These are phyloP conservation scores for Prunus kanzakura DNA, from an alignment of 306 rosid species.

Conservation along the genomic window DNA sequence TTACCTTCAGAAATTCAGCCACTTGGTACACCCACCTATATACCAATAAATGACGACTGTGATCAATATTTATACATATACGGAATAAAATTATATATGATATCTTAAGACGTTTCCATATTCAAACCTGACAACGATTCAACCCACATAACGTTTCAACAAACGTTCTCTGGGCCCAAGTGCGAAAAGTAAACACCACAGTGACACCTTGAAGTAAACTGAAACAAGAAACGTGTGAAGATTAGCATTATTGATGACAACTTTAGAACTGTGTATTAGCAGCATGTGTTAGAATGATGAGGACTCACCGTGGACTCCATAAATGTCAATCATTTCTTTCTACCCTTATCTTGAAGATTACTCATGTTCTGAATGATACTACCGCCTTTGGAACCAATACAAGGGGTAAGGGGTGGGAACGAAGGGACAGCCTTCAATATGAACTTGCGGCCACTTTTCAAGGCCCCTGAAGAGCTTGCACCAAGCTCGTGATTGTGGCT, in stretches of 20 bases:
- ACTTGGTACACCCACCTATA: slow-evolving; percentile 5
- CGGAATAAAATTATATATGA: neutral
- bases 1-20: neutral
- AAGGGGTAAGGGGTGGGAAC: slow-evolving; percentile 63
- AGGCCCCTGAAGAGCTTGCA: slow-evolving; percentile 46
- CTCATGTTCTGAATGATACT: slow-evolving; percentile 19
- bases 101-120: neutral
- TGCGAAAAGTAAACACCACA: neutral
- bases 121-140: slow-evolving; percentile 16
- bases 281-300: neutral
- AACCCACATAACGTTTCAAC: neutral
- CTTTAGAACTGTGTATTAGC: neutral
- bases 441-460: slow-evolving; percentile 53
- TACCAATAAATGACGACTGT: neutral
- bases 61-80: neutral
- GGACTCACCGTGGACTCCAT: slow-evolving; percentile 14
- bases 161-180: neutral
- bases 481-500: slow-evolving; percentile 30
- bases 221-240: neutral
- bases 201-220: neutral
- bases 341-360: slow-evolving; percentile 13
- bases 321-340: slow-evolving; percentile 21
- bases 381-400: slow-evolving; percentile 30
- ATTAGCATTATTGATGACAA: neutral
- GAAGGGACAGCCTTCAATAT: slow-evolving; percentile 48